Base-by-base conservation (phyloP, 805 yeast species). In the Starmerella asiatica region DNA sequence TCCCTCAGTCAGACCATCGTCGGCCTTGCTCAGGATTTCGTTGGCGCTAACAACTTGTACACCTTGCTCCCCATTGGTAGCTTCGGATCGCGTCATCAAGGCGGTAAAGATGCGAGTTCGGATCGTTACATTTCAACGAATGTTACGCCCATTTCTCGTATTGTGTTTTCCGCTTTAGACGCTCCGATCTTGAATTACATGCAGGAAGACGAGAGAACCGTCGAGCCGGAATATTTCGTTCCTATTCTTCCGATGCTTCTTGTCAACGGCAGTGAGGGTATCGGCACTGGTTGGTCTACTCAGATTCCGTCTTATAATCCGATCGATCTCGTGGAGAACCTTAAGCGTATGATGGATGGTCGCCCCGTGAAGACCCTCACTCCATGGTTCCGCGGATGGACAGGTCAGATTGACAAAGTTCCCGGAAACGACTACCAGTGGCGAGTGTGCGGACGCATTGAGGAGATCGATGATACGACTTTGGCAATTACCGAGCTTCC, bases 261-360 rank as follows among this genome's bases (percentile, higher is more conserved):
- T 45, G 94, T 91, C 4, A 91, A 91, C 56, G 98, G 98, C 42
- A 70, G 88, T 7, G 98, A 91, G 61, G 98, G 98, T 64, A 91
- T 91, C 58, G 98, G 98, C 46, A 86, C 98, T 34, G 98, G 98
- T 49, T 91, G 97, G 96, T 82, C 94, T 48, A 85, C 97, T 1
- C 75, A 73, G 45, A 79, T 91, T 47, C 98, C 98, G 1, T 75
- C 82, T 30, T 88, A 72, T 62, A 85, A 91, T 56, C 98, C 98
- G 0, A 52, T 58, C 12, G 97, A 88, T 55, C 66, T 91, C 44
- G 84, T 84, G 20, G 63, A 60, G 2, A 91, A 91, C 52, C 64
- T 91, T 24, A 73, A 74, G 43, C 72, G 71, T 30, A 56, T 91
- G 51, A 76, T 91, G 84, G 64, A 68, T 16, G 80, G 75, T 8